Base-by-base conservation (phyloP, 345 rosid genomes). In the Leavenworthia alabamica region DNA sequence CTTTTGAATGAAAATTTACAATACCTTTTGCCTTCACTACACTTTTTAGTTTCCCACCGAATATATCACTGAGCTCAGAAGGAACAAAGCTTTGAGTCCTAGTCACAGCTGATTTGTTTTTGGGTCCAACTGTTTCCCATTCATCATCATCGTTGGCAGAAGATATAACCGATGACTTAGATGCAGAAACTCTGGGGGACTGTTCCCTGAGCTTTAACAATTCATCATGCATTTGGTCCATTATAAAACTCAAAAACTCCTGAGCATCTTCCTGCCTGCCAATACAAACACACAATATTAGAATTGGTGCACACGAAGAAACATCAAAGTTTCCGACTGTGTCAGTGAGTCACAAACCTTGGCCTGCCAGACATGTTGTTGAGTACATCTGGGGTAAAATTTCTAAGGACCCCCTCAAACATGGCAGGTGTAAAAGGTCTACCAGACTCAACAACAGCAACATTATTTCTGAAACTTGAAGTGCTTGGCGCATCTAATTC, bases 251-350 rank as follows among this genome's bases (percentile, higher is more conserved):
- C 68, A 93, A 66, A 72, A 93, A 89, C 73, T 89, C 96, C 66
- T 89, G 99, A 32, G 99, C 99, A 83, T 93, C 99, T 83, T 93
- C 99, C 64, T 93, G 97, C 73, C 99, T 93, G 85, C 60, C 73
- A 75, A 49, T 6, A 23, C 26, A 47, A n/a, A 67, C 15, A 67
- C 56, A 53, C 29, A 47, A 41, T 26, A 41, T 44, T 52, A 20
- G 35, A 55, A 20, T 13, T 42, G 31, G 14, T 22, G 40, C 33
- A 19, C 3, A 50, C 0, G 5, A 40, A 19, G 56, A 26, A 33
- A 17, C 23, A 29, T 36, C 11, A 48, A 43, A 10, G 35, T 7
- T n/a, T 45, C 12, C 40, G 49, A 27, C 16, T 3, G 51, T 20
- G 49, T 24, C n/a, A 43, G 12, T 3, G 47, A 59, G 62, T 11